phyloP scores from a whole-genome alignment of 345 rosid genomes.

The Boechera retrofracta region DNA sequence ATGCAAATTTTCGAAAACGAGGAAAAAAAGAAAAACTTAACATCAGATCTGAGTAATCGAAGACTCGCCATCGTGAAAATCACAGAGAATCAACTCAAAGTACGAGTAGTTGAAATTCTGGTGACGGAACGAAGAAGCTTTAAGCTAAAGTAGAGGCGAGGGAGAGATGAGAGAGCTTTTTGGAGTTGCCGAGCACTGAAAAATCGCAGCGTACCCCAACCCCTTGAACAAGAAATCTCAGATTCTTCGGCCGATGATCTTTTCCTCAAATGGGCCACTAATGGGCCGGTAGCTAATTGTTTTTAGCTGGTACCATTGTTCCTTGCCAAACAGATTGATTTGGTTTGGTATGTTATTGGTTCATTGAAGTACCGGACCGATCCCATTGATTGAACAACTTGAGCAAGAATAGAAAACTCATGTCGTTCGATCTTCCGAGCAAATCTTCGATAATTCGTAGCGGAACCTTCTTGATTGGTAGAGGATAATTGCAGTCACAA shows the following conservation, averaged over 20 bases:
- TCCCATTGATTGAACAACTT: constrained; percentile 7
- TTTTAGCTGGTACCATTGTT: neutral
- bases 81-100: constrained; percentile 5
- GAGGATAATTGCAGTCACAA: too few species aligned
- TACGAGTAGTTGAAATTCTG: constrained; percentile 9
- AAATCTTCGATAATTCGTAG: neutral
- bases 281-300: constrained; percentile 25
- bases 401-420: neutral
- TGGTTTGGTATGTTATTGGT: neutral
- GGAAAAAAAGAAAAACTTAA: neutral
- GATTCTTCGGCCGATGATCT: constrained; percentile 38
- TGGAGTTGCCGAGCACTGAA: constrained; percentile 32
- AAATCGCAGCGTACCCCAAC: constrained; percentile 27
- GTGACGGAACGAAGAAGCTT: constrained; percentile 22
- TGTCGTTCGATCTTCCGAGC: neutral
- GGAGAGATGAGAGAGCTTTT: constrained; percentile 24
- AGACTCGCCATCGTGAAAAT: constrained; percentile 41
- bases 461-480: neutral
- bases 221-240: constrained; percentile 51
- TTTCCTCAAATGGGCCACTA: constrained; percentile 26
- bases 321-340: too few species aligned
- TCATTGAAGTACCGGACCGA: constrained; percentile 5
- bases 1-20: constrained; percentile 25
- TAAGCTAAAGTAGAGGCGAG: neutral
- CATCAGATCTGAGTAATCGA: constrained; percentile 39